Evolutionary conservation across 1,139 yeast genomes (phyloP).

Genomic region (Pichia sp.): DNA sequence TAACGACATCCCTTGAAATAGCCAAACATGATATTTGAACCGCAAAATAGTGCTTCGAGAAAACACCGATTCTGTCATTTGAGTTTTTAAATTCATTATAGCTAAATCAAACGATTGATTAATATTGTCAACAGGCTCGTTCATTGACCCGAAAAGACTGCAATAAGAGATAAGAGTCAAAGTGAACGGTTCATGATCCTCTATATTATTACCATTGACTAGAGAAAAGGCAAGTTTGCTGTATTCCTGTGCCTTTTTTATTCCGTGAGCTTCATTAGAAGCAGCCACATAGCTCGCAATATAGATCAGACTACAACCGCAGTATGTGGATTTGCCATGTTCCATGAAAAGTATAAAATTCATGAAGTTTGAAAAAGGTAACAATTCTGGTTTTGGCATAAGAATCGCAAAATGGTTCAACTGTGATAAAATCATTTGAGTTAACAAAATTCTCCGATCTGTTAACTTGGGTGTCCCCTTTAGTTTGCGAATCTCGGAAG

Average conservation of each 20-base stretch:
- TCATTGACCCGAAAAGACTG: slow-evolving; percentile 34
- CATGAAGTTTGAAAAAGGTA: slow-evolving; percentile 23
- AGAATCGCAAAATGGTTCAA: slow-evolving; percentile 28
- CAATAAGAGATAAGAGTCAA: slow-evolving; percentile 38
- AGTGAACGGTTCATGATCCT: slow-evolving; percentile 33
- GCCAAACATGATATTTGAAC: slow-evolving; percentile 11
- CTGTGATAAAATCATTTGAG: slow-evolving; percentile 38
- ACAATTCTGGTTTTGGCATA: slow-evolving; percentile 18
- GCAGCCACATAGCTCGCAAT: slow-evolving; percentile 26
- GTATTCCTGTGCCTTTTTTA: slow-evolving; percentile 31
- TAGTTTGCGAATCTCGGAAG: slow-evolving; percentile 35
- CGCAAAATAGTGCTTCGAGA: slow-evolving; percentile 3
- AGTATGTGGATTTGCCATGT: slow-evolving; percentile 27
- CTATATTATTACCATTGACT: slow-evolving; percentile 28
- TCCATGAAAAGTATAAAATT: slow-evolving; percentile 26
- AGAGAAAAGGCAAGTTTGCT: slow-evolving; percentile 35
- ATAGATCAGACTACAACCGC: slow-evolving; percentile 26
- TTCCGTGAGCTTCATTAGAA: slow-evolving; percentile 27
- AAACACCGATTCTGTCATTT: slow-evolving; percentile 2
- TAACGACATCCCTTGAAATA: slow-evolving; percentile 10
- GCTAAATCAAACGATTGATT: slow-evolving; percentile 28
- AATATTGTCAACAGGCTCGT: slow-evolving; percentile 36
- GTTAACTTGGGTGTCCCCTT: slow-evolving; percentile 24
- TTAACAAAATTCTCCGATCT: slow-evolving; percentile 27
- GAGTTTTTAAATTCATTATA: slow-evolving; percentile 12